These are phyloP conservation scores for Wickerhamomyces silvicola DNA, from an alignment of 805 yeast species.

Conservation along the genomic window DNA sequence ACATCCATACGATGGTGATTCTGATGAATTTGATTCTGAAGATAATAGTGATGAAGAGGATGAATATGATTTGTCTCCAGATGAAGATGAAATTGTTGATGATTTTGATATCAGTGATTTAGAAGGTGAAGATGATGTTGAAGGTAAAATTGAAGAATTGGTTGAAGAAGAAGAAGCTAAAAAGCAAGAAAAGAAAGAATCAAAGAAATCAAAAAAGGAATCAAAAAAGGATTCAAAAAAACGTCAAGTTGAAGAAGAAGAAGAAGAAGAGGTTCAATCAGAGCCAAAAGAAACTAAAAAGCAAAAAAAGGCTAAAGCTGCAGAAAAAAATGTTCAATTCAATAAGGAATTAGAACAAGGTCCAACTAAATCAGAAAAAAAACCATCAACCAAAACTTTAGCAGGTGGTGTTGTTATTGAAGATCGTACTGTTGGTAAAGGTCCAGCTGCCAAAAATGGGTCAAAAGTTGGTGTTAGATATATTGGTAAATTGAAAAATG, in stretches of 20 bases:
- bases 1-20: slow-evolving; percentile 82
- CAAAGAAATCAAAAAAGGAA: slow-evolving; percentile 19
- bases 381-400: slow-evolving; percentile 68
- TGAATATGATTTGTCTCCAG: slow-evolving; percentile 67
- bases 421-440: slow-evolving; percentile 87
- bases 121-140: slow-evolving; percentile 58
- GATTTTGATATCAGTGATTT: slow-evolving; percentile 39
- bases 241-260: slow-evolving; percentile 26
- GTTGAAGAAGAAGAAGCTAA: slow-evolving; percentile 49
- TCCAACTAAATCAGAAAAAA: slow-evolving; percentile 59
- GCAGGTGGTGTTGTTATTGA: slow-evolving; percentile 92
- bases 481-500: slow-evolving; percentile 95
- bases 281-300: slow-evolving; percentile 18
- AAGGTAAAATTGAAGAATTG: slow-evolving; percentile 68
- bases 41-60: slow-evolving; percentile 45
- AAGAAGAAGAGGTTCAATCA: slow-evolving; percentile 25
- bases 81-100: slow-evolving; percentile 58
- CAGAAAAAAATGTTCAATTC: slow-evolving; percentile 79
- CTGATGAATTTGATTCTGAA: slow-evolving; percentile 35
- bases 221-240: slow-evolving; percentile 21
- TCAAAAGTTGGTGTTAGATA: slow-evolving; percentile 93
- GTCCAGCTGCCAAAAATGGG: slow-evolving; percentile 82
- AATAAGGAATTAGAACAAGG: slow-evolving; percentile 91
- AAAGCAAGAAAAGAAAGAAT: slow-evolving; percentile 23
- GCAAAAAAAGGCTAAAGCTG: slow-evolving; percentile 23